phyloP scores from a whole-genome alignment of 345 rosid species.

The Eucalyptus microcorys region DNA sequence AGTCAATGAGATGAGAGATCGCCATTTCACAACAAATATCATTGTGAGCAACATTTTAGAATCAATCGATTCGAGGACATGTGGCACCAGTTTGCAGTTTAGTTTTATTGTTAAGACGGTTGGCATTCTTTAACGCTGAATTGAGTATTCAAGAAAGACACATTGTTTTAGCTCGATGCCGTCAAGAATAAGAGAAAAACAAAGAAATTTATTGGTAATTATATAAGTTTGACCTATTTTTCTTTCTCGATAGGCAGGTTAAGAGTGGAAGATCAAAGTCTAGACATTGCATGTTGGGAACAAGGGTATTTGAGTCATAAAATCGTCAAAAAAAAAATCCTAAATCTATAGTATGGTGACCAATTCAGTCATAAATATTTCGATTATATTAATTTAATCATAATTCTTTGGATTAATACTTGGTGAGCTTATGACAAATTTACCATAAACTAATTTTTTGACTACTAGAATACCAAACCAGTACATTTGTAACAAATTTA shows the following conservation, averaged over 20 bases:
- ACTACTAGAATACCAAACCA: too few relatives aligned
- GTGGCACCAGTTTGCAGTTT: background rate
- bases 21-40: background rate
- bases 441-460: too few relatives aligned
- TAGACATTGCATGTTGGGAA: background rate
- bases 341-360: too few relatives aligned
- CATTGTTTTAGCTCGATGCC: background rate
- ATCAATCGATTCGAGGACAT: background rate
- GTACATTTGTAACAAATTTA: too few relatives aligned
- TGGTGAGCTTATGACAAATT: too few relatives aligned
- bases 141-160: background rate
- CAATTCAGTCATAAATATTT: accelerated
- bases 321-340: background rate
- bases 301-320: background rate
- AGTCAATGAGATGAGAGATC: background rate
- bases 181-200: background rate
- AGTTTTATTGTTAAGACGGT: background rate
- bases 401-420: too few relatives aligned
- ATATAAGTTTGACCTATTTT: background rate
- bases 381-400: too few relatives aligned
- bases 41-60: background rate
- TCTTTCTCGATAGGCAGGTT: background rate
- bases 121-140: background rate
- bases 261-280: background rate
- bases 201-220: background rate